Percentiles rank a stretch among this genome's conserved stretches.
Conservation (phyloP, 805 yeast genomes). For the Yamadazyma phyllophila region DNA sequence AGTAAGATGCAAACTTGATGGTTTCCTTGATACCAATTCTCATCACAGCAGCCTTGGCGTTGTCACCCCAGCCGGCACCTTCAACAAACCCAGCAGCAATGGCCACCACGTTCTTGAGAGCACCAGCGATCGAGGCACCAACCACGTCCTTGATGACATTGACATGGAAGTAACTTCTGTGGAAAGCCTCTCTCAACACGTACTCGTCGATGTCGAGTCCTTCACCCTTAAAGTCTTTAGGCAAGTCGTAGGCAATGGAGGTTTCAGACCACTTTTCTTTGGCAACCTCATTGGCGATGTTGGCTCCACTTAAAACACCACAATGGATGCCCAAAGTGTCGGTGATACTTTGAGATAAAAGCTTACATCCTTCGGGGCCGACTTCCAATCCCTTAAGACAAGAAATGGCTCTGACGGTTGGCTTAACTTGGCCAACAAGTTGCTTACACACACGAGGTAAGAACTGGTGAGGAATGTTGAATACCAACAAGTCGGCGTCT, state of each 20-base stretch:
- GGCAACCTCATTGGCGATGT: constrained; percentile 96
- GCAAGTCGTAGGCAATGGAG: constrained; percentile 85
- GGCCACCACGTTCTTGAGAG: constrained; percentile 94
- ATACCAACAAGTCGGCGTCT: constrained; percentile 82
- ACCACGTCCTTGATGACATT: constrained; percentile 89
- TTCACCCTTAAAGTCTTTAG: constrained; percentile 62
- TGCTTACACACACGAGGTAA: constrained; percentile 72
- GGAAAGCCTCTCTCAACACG: constrained; percentile 80
- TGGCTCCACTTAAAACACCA: constrained; percentile 97
- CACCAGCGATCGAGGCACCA: constrained; percentile 96
- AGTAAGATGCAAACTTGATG: constrained; percentile 67
- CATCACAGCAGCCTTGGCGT: constrained; percentile 97
- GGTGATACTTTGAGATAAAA: constrained; percentile 75
- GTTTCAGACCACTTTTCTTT: constrained; percentile 96
- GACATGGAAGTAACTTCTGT: constrained; percentile 97
- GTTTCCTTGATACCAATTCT: constrained; percentile 92
- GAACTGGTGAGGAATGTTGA: constrained; percentile 98
- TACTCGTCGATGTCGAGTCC: constrained; percentile 72
- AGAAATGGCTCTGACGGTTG: constrained; percentile 80
- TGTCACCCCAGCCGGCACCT: constrained; percentile 98
- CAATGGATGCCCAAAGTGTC: constrained; percentile 83
- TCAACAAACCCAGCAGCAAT: constrained; percentile 96
- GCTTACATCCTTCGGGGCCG: constrained; percentile 76
- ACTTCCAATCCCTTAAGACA: constrained; percentile 96
- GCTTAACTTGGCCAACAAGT: constrained; percentile 71